Evolutionary conservation across 768 basidiomycete genomes (phyloP).

Genomic region (Candolleomyces aberdarensis): DNA sequence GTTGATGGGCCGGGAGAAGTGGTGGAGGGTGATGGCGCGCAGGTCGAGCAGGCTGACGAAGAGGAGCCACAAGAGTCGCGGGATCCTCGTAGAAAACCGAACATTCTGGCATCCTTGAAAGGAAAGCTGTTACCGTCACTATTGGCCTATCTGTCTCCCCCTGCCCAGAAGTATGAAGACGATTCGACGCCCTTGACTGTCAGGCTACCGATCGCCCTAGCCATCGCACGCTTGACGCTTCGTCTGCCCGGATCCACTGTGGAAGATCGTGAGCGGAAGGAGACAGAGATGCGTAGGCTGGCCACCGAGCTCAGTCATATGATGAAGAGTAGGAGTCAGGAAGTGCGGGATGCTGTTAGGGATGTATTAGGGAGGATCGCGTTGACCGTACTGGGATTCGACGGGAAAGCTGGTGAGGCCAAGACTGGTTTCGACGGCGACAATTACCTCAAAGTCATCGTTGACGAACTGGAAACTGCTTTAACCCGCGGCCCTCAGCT

Average conservation of each 20-base stretch:
- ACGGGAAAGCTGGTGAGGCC: background rate
- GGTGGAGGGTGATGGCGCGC: slow-evolving; percentile 31
- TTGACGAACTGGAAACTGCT: slow-evolving; percentile 82
- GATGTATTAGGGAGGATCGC: slow-evolving; percentile 33
- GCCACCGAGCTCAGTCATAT: slow-evolving; percentile 86
- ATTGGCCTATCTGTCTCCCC: slow-evolving; percentile 8
- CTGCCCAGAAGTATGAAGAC: slow-evolving; percentile 34
- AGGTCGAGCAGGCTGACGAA: slow-evolving; percentile 21
- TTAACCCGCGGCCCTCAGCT: slow-evolving; percentile 90
- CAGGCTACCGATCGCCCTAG: slow-evolving; percentile 85
- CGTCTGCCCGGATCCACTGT: slow-evolving; percentile 67
- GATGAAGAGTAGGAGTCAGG: slow-evolving; percentile 90
- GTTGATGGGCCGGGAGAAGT: slow-evolving; percentile 13
- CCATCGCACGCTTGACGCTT: slow-evolving; percentile 80
- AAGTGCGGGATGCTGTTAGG: slow-evolving; percentile 82
- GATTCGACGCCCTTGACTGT: slow-evolving; percentile 48
- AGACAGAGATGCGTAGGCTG: slow-evolving; percentile 28
- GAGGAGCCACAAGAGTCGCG: slow-evolving; percentile 10
- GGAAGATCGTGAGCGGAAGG: slow-evolving; percentile 38
- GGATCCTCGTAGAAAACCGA: slow-evolving; percentile 18
- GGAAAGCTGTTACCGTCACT: slow-evolving; percentile 6
- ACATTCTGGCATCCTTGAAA: slow-evolving; percentile 6
- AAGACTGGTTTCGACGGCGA: background rate
- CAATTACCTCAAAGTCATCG: slow-evolving; percentile 61
- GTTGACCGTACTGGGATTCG: slow-evolving; percentile 3